Percentiles rank a stretch among this genome's conserved stretches.
These are phyloP conservation scores for Anthracocystis walkeri DNA, from an alignment of 1,284 basidiomycete genomes.

Conservation along the genomic window DNA sequence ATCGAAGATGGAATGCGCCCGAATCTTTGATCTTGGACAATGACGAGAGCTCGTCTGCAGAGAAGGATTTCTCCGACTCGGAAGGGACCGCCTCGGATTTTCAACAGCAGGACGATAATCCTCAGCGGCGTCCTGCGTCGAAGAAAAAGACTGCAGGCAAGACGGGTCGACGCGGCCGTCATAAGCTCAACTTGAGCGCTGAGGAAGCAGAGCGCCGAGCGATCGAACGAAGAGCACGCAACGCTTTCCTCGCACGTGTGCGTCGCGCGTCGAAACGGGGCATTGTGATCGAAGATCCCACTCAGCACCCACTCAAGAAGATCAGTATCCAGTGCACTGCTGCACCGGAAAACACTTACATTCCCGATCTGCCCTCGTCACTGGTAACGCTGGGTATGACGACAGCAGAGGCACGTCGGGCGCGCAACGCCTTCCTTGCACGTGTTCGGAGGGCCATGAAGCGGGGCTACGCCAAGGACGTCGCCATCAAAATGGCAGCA, in stretches of 20 bases:
- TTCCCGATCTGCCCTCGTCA: slow-evolving; percentile 55
- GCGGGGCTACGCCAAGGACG: slow-evolving; percentile 40
- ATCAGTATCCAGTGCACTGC: slow-evolving; percentile 45
- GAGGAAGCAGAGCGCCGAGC: slow-evolving; percentile 37
- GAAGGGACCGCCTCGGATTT: slow-evolving; percentile 25
- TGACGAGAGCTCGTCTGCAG: slow-evolving; percentile 17
- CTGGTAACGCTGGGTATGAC: slow-evolving; percentile 51
- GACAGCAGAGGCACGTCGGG: slow-evolving; percentile 49
- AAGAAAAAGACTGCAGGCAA: slow-evolving; percentile 15
- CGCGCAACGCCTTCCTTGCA: slow-evolving; percentile 55
- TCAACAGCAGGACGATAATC: slow-evolving; percentile 24
- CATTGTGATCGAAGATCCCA: slow-evolving; percentile 42
- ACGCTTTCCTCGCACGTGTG: slow-evolving; percentile 51
- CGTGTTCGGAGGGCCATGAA: slow-evolving; percentile 51
- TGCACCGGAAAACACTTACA: slow-evolving; percentile 50
- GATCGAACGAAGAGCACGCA: slow-evolving; percentile 35
- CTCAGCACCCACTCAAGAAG: slow-evolving; percentile 49
- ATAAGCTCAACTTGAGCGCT: slow-evolving; percentile 31
- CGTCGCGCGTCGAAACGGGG: slow-evolving; percentile 53
- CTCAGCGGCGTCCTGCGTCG: slow-evolving; percentile 25
- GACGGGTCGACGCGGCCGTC: slow-evolving; percentile 31
- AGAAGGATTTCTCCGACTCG: slow-evolving; percentile 23
- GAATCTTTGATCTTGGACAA: slow-evolving; percentile 19
- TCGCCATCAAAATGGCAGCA: slow-evolving; percentile 49
- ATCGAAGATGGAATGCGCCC: slow-evolving; percentile 32